These are phyloP conservation scores for Exutisphaerella laricina DNA, from an alignment of 2,329 filamentous ascomycete genomes.

Conservation along the genomic window DNA sequence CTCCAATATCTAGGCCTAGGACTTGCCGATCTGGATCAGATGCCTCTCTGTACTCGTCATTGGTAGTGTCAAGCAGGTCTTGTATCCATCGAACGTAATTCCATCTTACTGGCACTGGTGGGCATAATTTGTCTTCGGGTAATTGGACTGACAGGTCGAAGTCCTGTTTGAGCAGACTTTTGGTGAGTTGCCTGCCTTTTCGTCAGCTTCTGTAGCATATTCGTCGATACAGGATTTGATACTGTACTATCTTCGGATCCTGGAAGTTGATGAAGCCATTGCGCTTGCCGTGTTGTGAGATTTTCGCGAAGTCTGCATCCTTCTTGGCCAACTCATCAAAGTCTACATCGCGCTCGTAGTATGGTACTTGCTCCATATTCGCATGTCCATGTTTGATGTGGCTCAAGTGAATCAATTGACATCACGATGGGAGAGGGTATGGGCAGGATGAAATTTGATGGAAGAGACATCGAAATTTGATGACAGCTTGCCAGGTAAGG, in stretches of 20 bases:
- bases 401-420: too few relatives aligned
- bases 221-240: constrained; percentile 27
- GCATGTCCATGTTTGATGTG: too few relatives aligned
- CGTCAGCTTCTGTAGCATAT: background rate
- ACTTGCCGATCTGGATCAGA: constrained; percentile 52
- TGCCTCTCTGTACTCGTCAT: constrained; percentile 40
- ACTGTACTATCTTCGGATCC: constrained; percentile 69
- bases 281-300: constrained; percentile 35
- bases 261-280: constrained; percentile 69
- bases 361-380: constrained; percentile 14
- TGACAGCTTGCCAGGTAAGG: too few relatives aligned
- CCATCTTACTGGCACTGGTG: constrained; percentile 64
- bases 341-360: constrained; percentile 55
- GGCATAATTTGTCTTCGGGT: constrained; percentile 75
- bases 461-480: too few relatives aligned
- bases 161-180: constrained; percentile 67
- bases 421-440: too few relatives aligned
- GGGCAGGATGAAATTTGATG: too few relatives aligned
- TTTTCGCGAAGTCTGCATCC: constrained; percentile 55
- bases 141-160: constrained; percentile 68
- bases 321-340: constrained; percentile 56
- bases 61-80: constrained; percentile 66
- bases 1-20: constrained; percentile 60
- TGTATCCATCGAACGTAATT: constrained; percentile 92
- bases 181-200: constrained; percentile 57